Evolutionary conservation across 108 stramenopile species (phyloP).

Genomic region (Licmophora abbreviata): DNA sequence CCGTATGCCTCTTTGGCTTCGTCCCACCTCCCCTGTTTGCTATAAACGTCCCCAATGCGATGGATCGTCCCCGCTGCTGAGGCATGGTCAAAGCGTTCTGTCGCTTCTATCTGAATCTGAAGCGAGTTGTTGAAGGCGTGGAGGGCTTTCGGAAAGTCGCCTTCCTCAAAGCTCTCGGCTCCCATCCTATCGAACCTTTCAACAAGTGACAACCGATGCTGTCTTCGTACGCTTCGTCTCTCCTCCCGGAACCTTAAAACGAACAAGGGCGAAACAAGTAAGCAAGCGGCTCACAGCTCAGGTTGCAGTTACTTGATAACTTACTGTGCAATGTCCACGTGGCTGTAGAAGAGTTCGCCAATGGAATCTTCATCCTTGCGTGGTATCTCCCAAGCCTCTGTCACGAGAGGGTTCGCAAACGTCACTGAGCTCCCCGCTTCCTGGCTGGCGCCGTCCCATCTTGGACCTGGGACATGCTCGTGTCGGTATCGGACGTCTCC

Average conservation of each 20-base stretch:
- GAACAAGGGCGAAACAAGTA: no score
- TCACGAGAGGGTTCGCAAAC: background rate
- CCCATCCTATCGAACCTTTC: background rate
- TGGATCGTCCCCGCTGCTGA: background rate
- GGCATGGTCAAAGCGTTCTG: background rate
- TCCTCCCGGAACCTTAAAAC: no score
- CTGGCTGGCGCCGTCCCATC: background rate
- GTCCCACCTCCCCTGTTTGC: background rate
- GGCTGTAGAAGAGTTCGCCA: background rate
- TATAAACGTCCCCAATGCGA: background rate
- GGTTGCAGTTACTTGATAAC: no score
- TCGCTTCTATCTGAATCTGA: background rate
- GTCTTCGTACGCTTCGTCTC: no score
- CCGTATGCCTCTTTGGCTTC: background rate
- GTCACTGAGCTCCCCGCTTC: background rate
- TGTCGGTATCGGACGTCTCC: no score
- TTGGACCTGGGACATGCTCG: no score
- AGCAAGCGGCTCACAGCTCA: no score
- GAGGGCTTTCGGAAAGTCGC: background rate
- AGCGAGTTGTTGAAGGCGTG: background rate
- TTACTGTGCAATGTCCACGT: background rate
- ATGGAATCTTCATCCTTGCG: background rate
- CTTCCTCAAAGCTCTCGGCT: background rate
- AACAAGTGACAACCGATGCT: no score
- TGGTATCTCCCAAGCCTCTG: conserved; percentile 1